phyloP scores from a whole-genome alignment of 208 protist genomes.

The Acanthamoeba castellanii region DNA sequence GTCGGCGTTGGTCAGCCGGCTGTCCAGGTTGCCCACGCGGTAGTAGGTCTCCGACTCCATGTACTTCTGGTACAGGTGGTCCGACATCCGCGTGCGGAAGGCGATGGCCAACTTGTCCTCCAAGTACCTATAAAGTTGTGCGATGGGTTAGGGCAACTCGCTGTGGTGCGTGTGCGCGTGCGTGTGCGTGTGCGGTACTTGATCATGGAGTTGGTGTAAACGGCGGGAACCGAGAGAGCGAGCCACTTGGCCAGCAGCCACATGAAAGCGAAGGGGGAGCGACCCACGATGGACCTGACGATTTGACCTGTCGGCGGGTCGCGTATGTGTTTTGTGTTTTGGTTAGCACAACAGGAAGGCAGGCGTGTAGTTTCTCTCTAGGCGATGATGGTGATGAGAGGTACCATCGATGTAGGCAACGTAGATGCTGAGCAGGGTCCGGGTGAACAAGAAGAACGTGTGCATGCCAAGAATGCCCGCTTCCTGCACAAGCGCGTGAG shows the following conservation, averaged over 20 bases:
- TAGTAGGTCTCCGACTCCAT: slow-evolving; percentile 69
- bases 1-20: slow-evolving; percentile 58
- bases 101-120: slow-evolving; percentile 57
- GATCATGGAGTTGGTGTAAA: slow-evolving; percentile 56
- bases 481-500: not conserved
- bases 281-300: slow-evolving; percentile 42
- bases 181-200: not conserved
- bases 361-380: not conserved
- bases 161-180: not conserved
- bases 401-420: slow-evolving; percentile 52
- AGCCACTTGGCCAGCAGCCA: slow-evolving; percentile 45
- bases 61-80: slow-evolving; percentile 66
- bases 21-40: slow-evolving; percentile 69
- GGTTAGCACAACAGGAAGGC: not conserved
- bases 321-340: not conserved
- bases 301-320: not conserved
- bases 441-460: slow-evolving; percentile 61
- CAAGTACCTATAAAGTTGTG: slow-evolving; percentile 16
- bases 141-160: not conserved
- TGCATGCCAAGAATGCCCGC: slow-evolving; percentile 20
- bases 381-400: not conserved
- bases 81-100: slow-evolving; percentile 57
- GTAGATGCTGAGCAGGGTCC: slow-evolving; percentile 63
- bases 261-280: not conserved
- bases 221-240: slow-evolving; percentile 42